A percentile compares a stretch with the other conserved stretches of the same genome.
phyloP scores from a whole-genome alignment of 257 asterid species.

The Nicotiana otophora region DNA sequence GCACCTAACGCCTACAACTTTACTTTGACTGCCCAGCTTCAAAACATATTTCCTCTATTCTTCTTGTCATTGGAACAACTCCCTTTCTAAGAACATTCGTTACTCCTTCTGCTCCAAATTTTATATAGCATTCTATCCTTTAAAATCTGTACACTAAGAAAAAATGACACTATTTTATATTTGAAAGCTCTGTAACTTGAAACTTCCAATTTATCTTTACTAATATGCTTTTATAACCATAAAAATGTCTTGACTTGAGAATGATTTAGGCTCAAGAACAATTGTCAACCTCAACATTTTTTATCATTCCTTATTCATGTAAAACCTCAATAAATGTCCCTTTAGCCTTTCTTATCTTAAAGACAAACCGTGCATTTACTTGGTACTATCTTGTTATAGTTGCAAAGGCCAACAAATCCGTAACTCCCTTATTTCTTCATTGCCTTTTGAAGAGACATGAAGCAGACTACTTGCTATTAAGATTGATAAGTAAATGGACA shows the following conservation, averaged over 20 bases:
- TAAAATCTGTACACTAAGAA: too few relatives aligned
- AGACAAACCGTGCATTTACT: neutral
- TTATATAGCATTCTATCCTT: neutral
- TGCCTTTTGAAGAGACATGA: neutral
- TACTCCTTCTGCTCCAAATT: neutral
- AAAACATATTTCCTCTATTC: too few relatives aligned
- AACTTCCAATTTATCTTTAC: neutral
- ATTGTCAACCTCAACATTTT: neutral
- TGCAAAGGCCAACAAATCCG: neutral
- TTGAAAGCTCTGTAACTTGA: neutral
- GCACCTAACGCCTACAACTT: too few relatives aligned
- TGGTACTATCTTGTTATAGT: neutral
- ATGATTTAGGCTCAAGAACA: neutral
- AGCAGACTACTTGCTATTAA: neutral
- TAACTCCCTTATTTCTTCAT: neutral
- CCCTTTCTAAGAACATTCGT: neutral
- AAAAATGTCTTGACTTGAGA: neutral
- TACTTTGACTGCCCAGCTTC: too few relatives aligned
- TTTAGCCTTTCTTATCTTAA: neutral
- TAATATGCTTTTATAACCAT: too few relatives aligned
- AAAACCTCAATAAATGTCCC: neutral
- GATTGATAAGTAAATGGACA: too few relatives aligned
- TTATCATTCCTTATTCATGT: neutral
- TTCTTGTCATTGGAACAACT: too few relatives aligned
- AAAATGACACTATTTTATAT: neutral